Evolutionary conservation across 2,329 filamentous ascomycete species (phyloP), one percentile per base, ranked within the genome.

Genomic region (Orbilia blumenaviensis): DNA sequence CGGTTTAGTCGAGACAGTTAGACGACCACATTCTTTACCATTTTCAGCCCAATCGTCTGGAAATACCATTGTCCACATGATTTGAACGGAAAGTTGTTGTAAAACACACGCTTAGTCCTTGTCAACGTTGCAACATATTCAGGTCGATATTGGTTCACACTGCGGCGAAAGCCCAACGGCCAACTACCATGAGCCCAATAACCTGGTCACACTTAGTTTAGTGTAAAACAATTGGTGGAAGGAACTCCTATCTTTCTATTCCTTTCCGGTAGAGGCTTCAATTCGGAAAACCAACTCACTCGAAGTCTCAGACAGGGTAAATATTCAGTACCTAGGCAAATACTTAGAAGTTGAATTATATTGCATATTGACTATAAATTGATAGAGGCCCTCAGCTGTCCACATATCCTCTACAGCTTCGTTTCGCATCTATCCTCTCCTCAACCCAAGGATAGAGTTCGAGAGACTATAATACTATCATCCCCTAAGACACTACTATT

Each of bases 1-100:
- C 52, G 18, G n/a, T 5, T n/a, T 14, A 38, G 9, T 29, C 42
- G 16, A 36, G 29, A 38, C 2, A 21, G 48, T 48, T 18, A 36
- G 32, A 66, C 29, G 66, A 48, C 68, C 21, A 42, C 38, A 38
- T 14, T 42, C 36, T 75, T 32, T 61, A 34, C 71, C 71, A 12
- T 23, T 63, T 67, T 34, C 12, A 46, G 71, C 10, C 18, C 42
- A 50, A 58, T 63, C 54, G 5, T 6, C 5, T n/a, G 9, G 12
- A 29, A 36, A 61, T 29, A 36, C 29, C 18, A 29, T 52, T 44
- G 34, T 12, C 66, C 66, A 52, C 58, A 44, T 71, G 66, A 71
- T 32, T 27, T 27, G 14, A 71, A 14, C 16, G n/a, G 3, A 23
- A 12, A 34, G 7, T 8, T 10, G 18, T 9, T 12, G 6, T n/a